Evolutionary conservation across 345 rosid species (phyloP), one percentile per base, ranked within the genome.

Genomic region (Brassica nigra): DNA sequence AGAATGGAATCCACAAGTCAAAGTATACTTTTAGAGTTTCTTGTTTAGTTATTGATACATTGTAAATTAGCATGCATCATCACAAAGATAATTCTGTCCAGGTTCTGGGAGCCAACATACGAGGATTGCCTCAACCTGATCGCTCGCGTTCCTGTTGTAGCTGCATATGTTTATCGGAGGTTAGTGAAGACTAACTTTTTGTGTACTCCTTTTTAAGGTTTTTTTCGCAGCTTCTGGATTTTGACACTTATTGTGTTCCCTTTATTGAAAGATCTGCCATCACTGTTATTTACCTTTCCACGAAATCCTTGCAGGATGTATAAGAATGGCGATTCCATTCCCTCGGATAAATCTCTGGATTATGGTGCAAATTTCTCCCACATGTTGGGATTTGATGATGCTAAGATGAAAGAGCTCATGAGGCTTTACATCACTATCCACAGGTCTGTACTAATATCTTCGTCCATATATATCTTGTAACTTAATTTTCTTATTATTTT

Each of bases 91-190:
- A 69, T 82, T 28, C 29, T 47, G 65, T 85, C 64, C 76, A 95
- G 99, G 88, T 95, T 89, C 81, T 95, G 99, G 99, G 99, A 95
- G 83, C 93, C 97, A 64, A 89, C 99, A 44, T 95, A 85, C 70
- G 97, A 95, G 84, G 98, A 95, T 73, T 87, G 92, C 81, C 92
- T 95, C 68, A 90, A 81, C 87, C 82, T 95, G 87, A 95, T 93
- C 82, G 98, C 99, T 75, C 97, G 97, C 55, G 76, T 95, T 54
- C 98, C 97, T 29, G 61, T 86, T 31, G 92, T 93, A 33, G 99
- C 99, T 84, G 78, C 98, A 28, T 93, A 95, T 86, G 90, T 95
- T 68, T 95, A 93, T 81, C 84, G 88, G 49, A 93, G 99, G 99
- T 93, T 66, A 86, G 92, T 82, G 52, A 79, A 52, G 39, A 68